phyloP scores from a whole-genome alignment of 352 stramenopile genomes.

The Pythium grandisporangium region DNA sequence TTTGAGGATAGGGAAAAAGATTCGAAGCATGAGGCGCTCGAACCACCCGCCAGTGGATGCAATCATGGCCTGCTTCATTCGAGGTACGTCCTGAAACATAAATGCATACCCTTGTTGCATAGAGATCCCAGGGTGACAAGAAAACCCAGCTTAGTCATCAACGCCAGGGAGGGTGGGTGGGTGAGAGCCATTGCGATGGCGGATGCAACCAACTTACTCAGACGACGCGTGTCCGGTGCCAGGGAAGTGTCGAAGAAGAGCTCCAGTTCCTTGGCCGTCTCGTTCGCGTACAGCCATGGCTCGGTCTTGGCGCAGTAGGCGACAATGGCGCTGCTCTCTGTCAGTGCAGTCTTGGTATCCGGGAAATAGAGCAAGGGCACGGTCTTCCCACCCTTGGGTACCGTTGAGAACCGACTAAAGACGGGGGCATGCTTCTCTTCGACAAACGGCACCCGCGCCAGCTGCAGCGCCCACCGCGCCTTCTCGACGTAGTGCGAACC shows the following conservation, averaged over 20 bases:
- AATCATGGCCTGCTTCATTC: conserved; percentile 14
- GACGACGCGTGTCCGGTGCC: conserved; percentile 17
- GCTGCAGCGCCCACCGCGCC: conserved; percentile 35
- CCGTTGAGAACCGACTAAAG: conserved; percentile 32
- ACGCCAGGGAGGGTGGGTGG: no score
- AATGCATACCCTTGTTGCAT: conserved; percentile 31
- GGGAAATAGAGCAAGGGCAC: conserved; percentile 30
- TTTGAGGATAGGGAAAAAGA: conserved; percentile 23
- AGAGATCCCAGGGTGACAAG: no score
- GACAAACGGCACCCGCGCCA: conserved; percentile 23
- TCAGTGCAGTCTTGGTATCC: conserved; percentile 11
- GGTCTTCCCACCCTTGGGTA: conserved; percentile 25
- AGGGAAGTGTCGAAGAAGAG: conserved; percentile 27
- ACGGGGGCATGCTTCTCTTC: conserved; percentile 39
- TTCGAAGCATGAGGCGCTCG: conserved; percentile 11
- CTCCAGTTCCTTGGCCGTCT: conserved; percentile 25
- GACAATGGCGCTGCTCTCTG: conserved; percentile 35
- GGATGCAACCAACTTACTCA: conserved; percentile 13
- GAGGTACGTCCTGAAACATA: conserved; percentile 15
- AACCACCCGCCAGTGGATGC: conserved; percentile 8
- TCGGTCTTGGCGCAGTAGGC: conserved; percentile 21
- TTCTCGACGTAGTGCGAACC: conserved; percentile 57
- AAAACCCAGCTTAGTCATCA: conserved; percentile 1
- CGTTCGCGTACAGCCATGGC: conserved; percentile 25
- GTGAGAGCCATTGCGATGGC: no score